These are phyloP conservation scores for Fusarium mangiferae DNA, from an alignment of 2,329 filamentous ascomycete genomes.

Conservation along the genomic window DNA sequence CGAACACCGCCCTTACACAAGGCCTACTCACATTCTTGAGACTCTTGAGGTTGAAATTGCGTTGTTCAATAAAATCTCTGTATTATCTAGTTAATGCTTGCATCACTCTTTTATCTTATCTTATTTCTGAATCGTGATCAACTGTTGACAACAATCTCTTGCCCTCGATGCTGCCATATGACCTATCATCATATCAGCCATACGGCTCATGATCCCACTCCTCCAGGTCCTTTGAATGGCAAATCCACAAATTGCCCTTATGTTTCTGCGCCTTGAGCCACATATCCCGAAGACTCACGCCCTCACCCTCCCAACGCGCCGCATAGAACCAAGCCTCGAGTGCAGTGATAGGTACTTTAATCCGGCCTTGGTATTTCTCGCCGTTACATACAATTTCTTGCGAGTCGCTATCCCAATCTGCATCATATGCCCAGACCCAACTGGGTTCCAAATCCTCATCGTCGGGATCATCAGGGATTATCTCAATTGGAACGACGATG, in stretches of 20 bases:
- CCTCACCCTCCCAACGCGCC: slow-evolving; percentile 22
- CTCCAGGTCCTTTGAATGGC: slow-evolving; percentile 18
- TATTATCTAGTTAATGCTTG: too few species aligned
- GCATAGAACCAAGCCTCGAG: slow-evolving; percentile 33
- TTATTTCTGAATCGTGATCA: too few species aligned
- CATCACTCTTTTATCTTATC: too few species aligned
- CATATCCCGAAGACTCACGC: slow-evolving; percentile 26
- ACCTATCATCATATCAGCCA: background rate
- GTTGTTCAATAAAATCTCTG: too few species aligned
- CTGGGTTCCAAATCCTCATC: background rate
- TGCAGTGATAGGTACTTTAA: slow-evolving; percentile 12
- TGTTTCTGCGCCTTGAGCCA: slow-evolving; percentile 35
- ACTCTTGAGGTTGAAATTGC: too few species aligned
- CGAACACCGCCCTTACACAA: too few species aligned
- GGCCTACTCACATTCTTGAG: too few species aligned
- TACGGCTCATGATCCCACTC: slow-evolving; percentile 35
- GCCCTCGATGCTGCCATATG: too few species aligned
- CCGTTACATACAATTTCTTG: background rate
- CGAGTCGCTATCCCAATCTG: slow-evolving; percentile 21
- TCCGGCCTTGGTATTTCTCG: slow-evolving; percentile 27
- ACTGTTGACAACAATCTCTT: too few species aligned
- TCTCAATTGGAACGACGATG: background rate
- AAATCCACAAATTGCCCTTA: slow-evolving; percentile 22
- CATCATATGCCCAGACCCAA: slow-evolving; percentile 39
- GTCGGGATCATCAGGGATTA: accelerated